phyloP scores from a whole-genome alignment of 2,329 filamentous ascomycete genomes.

The Chalara sp. region DNA sequence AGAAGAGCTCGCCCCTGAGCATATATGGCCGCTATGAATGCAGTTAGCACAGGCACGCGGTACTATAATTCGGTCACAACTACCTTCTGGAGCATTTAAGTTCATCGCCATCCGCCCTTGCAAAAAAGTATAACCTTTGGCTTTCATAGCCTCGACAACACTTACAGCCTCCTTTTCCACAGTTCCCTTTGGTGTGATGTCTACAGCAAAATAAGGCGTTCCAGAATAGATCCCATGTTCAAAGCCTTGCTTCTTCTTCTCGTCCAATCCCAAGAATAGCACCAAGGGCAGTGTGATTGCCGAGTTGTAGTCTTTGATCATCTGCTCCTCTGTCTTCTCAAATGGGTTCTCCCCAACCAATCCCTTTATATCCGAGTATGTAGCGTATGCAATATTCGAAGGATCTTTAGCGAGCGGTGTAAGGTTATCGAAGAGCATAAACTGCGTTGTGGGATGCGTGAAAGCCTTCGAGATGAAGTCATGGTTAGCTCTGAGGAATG shows the following conservation, averaged over 20 bases:
- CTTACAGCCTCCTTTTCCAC: constrained; percentile 55
- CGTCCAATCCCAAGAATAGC: constrained; percentile 80
- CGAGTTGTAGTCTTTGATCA: constrained; percentile 70
- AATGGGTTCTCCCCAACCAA: constrained; percentile 71
- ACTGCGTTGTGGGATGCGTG: constrained; percentile 56
- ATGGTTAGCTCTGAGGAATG: constrained; percentile 67
- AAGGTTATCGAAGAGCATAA: constrained; percentile 74
- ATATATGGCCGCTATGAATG: constrained; percentile 68
- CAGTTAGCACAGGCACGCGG: background rate
- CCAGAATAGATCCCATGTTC: constrained; percentile 63
- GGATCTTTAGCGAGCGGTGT: constrained; percentile 62
- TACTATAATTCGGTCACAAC: background rate
- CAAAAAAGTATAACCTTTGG: constrained; percentile 57
- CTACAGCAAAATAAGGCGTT: constrained; percentile 80
- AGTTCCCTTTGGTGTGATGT: constrained; percentile 68
- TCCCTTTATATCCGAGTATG: constrained; percentile 59
- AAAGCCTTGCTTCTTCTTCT: constrained; percentile 46
- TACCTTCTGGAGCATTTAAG: constrained; percentile 42
- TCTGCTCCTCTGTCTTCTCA: constrained; percentile 61
- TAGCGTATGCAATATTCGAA: constrained; percentile 59
- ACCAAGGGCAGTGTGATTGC: constrained; percentile 59
- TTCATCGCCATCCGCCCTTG: constrained; percentile 52
- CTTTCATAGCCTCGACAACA: constrained; percentile 53
- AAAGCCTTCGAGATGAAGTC: constrained; percentile 65
- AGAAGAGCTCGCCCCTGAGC: constrained; percentile 81